Evolutionary conservation across 129 eudicot species (phyloP).

Genomic region (Ambrosia trifida): DNA sequence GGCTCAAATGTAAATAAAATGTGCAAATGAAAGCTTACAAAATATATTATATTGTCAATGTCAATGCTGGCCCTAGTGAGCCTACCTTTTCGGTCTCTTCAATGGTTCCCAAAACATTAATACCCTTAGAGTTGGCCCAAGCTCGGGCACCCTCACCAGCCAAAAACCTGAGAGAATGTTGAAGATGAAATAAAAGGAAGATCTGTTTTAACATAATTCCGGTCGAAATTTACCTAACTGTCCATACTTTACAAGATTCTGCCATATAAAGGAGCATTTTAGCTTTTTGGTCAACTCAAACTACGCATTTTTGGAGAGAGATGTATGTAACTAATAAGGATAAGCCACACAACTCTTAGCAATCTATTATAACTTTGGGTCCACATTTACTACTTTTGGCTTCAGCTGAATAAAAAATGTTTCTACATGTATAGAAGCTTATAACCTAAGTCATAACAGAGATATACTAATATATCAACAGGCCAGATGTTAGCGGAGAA

Average conservation of each 20-base stretch:
- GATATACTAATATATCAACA: neutral
- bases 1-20: constrained; percentile 2
- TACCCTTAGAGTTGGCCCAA: constrained; percentile 85
- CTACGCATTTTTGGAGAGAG: neutral
- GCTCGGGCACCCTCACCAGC: constrained; percentile 86
- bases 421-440: constrained; percentile 6
- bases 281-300: neutral
- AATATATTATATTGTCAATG: neutral
- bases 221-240: neutral
- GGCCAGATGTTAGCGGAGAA: neutral
- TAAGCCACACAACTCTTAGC: neutral
- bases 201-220: constrained; percentile 6
- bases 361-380: neutral
- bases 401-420: neutral
- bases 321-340: neutral
- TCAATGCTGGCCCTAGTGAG: neutral
- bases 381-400: neutral
- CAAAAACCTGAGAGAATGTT: constrained; percentile 63
- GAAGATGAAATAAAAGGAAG: neutral
- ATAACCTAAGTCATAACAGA: neutral
- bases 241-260: constrained; percentile 2
- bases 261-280: neutral
- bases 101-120: constrained; percentile 31
- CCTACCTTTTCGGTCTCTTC: constrained; percentile 65
- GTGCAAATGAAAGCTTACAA: neutral